A percentile compares a stretch with the other conserved stretches of the same genome.
phyloP scores from a whole-genome alignment of 73 alveolate genomes.

The Durusdinium trenchii region DNA sequence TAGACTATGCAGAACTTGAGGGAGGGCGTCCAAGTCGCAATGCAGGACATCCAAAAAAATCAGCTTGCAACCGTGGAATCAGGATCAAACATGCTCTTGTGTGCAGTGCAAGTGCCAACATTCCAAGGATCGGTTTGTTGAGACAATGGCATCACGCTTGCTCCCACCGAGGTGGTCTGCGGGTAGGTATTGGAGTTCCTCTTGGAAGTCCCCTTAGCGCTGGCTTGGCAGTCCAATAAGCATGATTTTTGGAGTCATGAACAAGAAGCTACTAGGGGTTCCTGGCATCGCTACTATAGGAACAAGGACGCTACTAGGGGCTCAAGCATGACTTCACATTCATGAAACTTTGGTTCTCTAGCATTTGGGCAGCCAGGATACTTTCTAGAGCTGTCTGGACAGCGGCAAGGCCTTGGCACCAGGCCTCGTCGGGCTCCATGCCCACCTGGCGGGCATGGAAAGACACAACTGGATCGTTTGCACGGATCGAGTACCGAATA shows the following conservation, averaged over 20 bases:
- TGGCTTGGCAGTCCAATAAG: not conserved
- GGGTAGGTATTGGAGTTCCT: constrained; percentile 39
- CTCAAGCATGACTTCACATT: not conserved
- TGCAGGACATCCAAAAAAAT: no score
- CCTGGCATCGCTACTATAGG: no score
- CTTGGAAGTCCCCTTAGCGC: constrained; percentile 50
- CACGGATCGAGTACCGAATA: not conserved
- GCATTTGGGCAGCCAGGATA: not conserved
- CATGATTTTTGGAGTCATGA: no score
- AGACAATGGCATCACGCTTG: constrained; percentile 67
- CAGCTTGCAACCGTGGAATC: no score
- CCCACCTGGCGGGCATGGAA: constrained; percentile 13
- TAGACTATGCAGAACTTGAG: no score
- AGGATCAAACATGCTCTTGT: no score
- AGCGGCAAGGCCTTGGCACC: constrained; percentile 55
- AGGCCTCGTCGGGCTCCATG: constrained; percentile 60
- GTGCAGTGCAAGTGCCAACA: no score
- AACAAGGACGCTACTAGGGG: no score
- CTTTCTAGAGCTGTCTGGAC: constrained; percentile 77
- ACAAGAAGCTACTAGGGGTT: no score
- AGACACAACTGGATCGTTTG: not conserved
- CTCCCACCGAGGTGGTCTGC: constrained; percentile 81
- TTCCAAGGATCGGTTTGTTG: constrained; percentile 57
- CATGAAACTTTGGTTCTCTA: no score
- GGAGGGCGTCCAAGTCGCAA: no score